Conservation (phyloP, 1,139 yeast genomes). For the Suhomyces maxii region DNA sequence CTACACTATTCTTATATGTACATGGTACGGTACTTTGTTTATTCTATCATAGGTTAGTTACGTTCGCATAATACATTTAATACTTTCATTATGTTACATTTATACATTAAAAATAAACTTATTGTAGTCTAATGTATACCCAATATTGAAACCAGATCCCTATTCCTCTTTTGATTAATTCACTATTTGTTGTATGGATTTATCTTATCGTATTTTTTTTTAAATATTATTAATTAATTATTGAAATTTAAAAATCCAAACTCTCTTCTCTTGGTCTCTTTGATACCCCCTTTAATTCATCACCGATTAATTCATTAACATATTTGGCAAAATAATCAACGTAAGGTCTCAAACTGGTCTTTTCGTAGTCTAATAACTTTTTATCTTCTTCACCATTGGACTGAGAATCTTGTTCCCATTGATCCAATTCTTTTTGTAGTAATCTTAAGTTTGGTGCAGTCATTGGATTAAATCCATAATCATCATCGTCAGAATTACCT, state of each 20-base stretch:
- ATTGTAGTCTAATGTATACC: background rate
- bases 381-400: slow-evolving; percentile 23
- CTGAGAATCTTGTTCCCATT: slow-evolving; percentile 37
- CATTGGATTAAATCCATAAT: slow-evolving; percentile 70
- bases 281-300: slow-evolving; percentile 46
- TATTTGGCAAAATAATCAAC: slow-evolving; percentile 67
- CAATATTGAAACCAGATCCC: background rate
- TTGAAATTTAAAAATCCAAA: slow-evolving; percentile 21
- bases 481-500: slow-evolving; percentile 37
- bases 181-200: background rate
- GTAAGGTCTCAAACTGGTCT: slow-evolving; percentile 73
- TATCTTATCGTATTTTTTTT: background rate
- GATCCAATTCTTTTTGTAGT: slow-evolving; percentile 56
- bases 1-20: too few relatives aligned
- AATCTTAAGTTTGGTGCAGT: slow-evolving; percentile 74
- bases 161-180: background rate
- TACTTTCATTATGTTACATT: background rate
- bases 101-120: background rate
- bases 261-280: slow-evolving; percentile 49
- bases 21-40: too few relatives aligned
- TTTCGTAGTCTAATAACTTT: slow-evolving; percentile 50
- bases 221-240: background rate
- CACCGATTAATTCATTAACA: slow-evolving; percentile 57
- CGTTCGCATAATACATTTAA: background rate
- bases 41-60: background rate